These are phyloP conservation scores for Dalechampia spathulata DNA, from an alignment of 441 rosid genomes.

Conservation along the genomic window DNA sequence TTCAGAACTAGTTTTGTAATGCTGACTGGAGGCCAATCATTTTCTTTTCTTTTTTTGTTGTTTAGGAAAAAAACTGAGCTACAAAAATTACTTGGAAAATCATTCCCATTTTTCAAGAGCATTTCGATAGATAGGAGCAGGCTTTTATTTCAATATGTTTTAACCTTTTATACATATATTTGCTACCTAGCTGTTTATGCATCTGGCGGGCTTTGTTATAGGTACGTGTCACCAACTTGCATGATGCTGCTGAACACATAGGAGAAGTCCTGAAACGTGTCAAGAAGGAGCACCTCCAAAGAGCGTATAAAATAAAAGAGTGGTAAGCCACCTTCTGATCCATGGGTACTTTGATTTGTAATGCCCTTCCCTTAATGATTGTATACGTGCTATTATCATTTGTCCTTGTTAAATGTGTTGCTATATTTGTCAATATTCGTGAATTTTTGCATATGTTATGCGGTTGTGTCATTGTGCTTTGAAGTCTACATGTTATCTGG, in stretches of 20 bases:
- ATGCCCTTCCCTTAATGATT: not conserved
- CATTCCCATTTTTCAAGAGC: not conserved
- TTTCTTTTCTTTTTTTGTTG: too few species aligned
- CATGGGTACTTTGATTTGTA: not conserved
- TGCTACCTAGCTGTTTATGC: too few species aligned
- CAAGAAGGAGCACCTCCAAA: slow-evolving; percentile 73
- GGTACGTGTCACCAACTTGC: slow-evolving; percentile 90
- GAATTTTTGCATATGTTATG: not conserved
- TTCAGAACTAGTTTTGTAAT: not conserved
- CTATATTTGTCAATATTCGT: not conserved
- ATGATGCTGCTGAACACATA: slow-evolving; percentile 84
- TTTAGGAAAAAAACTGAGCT: not conserved
- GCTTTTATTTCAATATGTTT: too few species aligned
- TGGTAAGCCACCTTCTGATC: slow-evolving; percentile 39
- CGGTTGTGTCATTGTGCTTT: not conserved
- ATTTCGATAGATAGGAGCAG: not conserved
- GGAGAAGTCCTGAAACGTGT: slow-evolving; percentile 91
- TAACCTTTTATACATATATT: too few species aligned
- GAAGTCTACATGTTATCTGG: not conserved
- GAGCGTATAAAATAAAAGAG: slow-evolving; percentile 79
- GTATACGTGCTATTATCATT: not conserved
- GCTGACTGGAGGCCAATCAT: too few species aligned
- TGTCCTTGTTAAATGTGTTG: not conserved
- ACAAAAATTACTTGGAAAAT: not conserved
- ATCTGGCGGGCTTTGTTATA: too few species aligned